These are phyloP conservation scores for Ophiostoma quercus DNA, from an alignment of 2,329 filamentous ascomycete genomes.

Conservation along the genomic window DNA sequence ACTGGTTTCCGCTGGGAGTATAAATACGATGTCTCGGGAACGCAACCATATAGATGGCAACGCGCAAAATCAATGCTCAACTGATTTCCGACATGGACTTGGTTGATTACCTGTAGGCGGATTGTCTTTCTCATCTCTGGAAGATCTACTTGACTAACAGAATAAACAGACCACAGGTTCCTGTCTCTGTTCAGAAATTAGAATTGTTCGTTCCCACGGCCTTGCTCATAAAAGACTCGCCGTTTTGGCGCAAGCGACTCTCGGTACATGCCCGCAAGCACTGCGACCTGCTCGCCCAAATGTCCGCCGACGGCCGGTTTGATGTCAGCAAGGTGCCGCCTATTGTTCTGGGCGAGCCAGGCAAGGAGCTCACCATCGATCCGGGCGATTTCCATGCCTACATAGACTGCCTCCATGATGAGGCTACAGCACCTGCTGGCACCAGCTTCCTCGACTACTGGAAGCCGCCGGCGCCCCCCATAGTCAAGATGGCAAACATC, in stretches of 20 bases:
- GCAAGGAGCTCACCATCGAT: not conserved
- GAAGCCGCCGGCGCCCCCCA: not conserved
- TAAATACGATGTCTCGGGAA: not conserved
- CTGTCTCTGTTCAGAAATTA: not conserved
- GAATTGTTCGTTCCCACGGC: not conserved
- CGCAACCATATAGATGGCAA: too few species aligned
- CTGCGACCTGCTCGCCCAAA: not conserved
- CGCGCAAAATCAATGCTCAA: too few species aligned
- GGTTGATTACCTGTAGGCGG: not conserved
- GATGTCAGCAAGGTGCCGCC: not conserved
- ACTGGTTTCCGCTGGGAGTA: not conserved
- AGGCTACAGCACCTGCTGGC: not conserved
- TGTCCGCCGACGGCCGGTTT: not conserved
- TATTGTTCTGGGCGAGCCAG: not conserved
- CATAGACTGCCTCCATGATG: not conserved
- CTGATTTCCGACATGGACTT: not conserved
- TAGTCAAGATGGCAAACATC: not conserved
- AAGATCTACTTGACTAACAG: not conserved
- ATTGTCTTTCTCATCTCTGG: not conserved
- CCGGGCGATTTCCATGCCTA: not conserved
- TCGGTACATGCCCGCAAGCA: not conserved
- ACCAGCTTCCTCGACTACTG: not conserved
- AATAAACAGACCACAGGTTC: not conserved
- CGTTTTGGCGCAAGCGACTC: not conserved
- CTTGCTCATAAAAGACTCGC: not conserved